Evolutionary conservation across 2,329 filamentous ascomycete species (phyloP), one percentile per base, ranked within the genome.

Genomic region (Karstenula rhodostoma): DNA sequence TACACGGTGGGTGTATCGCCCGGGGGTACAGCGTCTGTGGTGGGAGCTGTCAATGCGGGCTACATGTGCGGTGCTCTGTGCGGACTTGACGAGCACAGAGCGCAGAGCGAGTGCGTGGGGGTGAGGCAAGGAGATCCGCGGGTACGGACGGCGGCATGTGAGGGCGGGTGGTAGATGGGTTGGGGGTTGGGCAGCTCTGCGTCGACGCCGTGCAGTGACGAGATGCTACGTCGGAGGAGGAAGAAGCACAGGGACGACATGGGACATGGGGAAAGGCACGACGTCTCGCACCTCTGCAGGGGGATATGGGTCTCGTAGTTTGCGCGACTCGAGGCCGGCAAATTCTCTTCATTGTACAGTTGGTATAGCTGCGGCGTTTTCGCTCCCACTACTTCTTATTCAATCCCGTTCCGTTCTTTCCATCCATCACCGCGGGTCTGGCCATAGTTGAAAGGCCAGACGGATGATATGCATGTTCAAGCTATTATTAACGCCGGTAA

Each of bases 361-460:
- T 43, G 40, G 10, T 43, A 43, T 43, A 22, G 40, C 12, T 32
- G 29, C 29, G 12, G 46, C 37, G 15, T 62, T 57, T 37, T 57
- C 60, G 29, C 62, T 59, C 59, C 61, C 67, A 58, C 27, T 63
- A 69, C 63, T 74, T 9, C 29, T 9, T 6, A 6, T 32, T 10
- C 27, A 8, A 32, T 32, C 12, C 29, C 29, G 12, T 32, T 32
- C 29, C 29, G 12, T 32, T 32, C 29, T 10, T 32, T 61, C 62
- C 55, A 63, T 56, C 61, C 63, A 67, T 70, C 73, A 74, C 67
- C 69, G 62, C 62, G 67, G 63, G 59, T 63, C 61, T 73, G 68
- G 65, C 74, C 73, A 69, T 40, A 73, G 75, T 77, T 77, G 75
- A 77, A 77, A 70, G 73, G 74, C 61, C 73, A 75, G 73, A 64